Percentiles rank a stretch among this genome's conserved stretches.
Evolutionary conservation across 169 alveolate genomes (phyloP).

Genomic region (Plasmodium relictum): DNA sequence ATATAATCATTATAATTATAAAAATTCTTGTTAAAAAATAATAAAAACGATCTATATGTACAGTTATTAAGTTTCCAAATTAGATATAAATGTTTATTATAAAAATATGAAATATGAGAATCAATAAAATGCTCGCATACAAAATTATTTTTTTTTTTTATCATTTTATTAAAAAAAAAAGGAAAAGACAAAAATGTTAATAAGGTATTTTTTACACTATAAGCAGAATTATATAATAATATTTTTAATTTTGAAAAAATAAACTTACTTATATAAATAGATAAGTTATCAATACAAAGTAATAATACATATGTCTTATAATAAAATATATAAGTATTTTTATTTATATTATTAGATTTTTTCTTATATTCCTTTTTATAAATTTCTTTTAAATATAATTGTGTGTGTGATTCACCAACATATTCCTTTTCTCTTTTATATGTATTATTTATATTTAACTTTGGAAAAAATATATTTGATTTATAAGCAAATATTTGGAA

Average conservation of each 20-base stretch:
- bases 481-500: conserved; percentile 64
- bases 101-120: conserved; percentile 38
- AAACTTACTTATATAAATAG: conserved; percentile 25
- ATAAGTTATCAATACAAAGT: conserved; percentile 26
- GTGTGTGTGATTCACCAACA: no score
- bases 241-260: conserved; percentile 13
- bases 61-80: conserved; percentile 56
- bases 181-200: conserved; percentile 63
- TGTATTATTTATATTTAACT: neutral
- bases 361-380: neutral
- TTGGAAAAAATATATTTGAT: conserved; percentile 50
- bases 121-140: conserved; percentile 66
- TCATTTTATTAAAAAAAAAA: conserved; percentile 41
- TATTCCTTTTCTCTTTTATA: neutral
- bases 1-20: conserved; percentile 24
- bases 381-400: neutral
- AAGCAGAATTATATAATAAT: conserved; percentile 45
- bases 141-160: conserved; percentile 4
- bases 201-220: conserved; percentile 43
- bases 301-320: conserved; percentile 29
- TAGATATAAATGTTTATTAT: conserved; percentile 16
- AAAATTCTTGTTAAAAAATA: conserved; percentile 37
- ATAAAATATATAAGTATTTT: conserved; percentile 14
- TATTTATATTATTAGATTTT: neutral
- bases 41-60: conserved; percentile 43